A percentile compares a stretch with the other conserved stretches of the same genome.
phyloP scores from a whole-genome alignment of 2,329 filamentous ascomycete genomes.

The Zymoseptoria pseudotritici region DNA sequence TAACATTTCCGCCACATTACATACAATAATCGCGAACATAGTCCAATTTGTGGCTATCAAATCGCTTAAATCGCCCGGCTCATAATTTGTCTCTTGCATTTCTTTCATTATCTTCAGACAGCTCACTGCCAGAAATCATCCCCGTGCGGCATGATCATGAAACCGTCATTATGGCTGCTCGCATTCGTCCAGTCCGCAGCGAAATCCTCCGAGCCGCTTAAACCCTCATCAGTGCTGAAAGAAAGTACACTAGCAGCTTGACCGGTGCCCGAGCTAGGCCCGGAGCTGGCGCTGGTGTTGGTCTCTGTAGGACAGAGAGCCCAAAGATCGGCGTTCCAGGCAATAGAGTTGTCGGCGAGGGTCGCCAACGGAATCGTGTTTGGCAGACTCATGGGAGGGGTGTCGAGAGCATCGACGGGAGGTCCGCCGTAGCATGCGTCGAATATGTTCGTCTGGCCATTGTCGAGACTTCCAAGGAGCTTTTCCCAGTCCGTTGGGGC shows the following conservation, averaged over 20 bases:
- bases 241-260: conserved; percentile 21
- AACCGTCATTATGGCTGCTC: conserved; percentile 10
- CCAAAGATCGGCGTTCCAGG: conserved; percentile 27
- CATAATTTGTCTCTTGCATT: neutral
- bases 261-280: conserved; percentile 6
- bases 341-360: conserved; percentile 10
- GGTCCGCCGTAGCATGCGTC: conserved; percentile 70
- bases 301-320: conserved; percentile 22
- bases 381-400: conserved; percentile 33
- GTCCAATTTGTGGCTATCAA: neutral
- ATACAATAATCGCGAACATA: neutral
- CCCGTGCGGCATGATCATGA: conserved; percentile 17
- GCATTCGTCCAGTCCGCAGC: conserved; percentile 13
- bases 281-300: conserved; percentile 12
- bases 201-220: conserved; percentile 19
- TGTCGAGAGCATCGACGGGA: conserved; percentile 37
- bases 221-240: conserved; percentile 21
- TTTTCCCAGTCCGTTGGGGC: conserved; percentile 74
- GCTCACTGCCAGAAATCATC: conserved; percentile 26
- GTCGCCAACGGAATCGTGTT: conserved; percentile 18
- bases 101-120: neutral
- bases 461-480: conserved; percentile 70
- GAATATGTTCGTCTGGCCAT: conserved; percentile 74
- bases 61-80: neutral
- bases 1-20: neutral